Conservation (phyloP, 192 early-diverging fungal genomes). For the Rhizoclosmatium globosum region DNA sequence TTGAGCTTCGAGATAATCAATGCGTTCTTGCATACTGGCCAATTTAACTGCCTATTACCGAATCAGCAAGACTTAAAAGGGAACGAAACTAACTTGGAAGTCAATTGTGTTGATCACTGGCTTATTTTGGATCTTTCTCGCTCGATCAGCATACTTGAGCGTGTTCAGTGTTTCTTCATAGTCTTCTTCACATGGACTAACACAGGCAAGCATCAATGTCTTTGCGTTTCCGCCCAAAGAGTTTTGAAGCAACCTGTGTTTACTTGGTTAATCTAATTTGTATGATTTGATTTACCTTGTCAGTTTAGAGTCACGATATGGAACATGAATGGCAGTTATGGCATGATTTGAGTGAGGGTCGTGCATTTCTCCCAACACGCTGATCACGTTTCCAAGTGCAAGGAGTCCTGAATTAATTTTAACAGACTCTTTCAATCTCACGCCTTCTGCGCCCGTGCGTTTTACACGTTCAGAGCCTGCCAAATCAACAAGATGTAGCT, state of each 20-base stretch:
- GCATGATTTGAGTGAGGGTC: background rate
- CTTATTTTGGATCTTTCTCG: constrained; percentile 64
- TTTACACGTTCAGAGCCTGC: constrained; percentile 88
- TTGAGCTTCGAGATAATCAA: constrained; percentile 43
- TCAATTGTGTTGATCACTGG: constrained; percentile 56
- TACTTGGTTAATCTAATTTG: background rate
- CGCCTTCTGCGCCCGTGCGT: constrained; percentile 72
- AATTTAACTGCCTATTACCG: constrained; percentile 36
- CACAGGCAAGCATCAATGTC: constrained; percentile 65
- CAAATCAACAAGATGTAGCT: constrained; percentile 87
- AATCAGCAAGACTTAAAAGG: background rate
- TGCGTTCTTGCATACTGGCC: constrained; percentile 45
- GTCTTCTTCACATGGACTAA: constrained; percentile 78
- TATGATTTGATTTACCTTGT: constrained; percentile 56
- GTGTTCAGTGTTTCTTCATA: constrained; percentile 93
- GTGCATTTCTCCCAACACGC: constrained; percentile 78
- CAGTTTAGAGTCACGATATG: constrained; percentile 96
- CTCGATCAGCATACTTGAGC: constrained; percentile 75
- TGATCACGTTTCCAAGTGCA: constrained; percentile 97
- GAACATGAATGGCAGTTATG: constrained; percentile 65
- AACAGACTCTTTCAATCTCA: constrained; percentile 62
- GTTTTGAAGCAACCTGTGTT: constrained; percentile 56
- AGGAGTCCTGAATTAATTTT: constrained; percentile 93
- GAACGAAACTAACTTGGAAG: constrained; percentile 21
- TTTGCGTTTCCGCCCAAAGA: constrained; percentile 86